phyloP scores from a whole-genome alignment of 352 stramenopile genomes.

The Phytophthora agathidicida region DNA sequence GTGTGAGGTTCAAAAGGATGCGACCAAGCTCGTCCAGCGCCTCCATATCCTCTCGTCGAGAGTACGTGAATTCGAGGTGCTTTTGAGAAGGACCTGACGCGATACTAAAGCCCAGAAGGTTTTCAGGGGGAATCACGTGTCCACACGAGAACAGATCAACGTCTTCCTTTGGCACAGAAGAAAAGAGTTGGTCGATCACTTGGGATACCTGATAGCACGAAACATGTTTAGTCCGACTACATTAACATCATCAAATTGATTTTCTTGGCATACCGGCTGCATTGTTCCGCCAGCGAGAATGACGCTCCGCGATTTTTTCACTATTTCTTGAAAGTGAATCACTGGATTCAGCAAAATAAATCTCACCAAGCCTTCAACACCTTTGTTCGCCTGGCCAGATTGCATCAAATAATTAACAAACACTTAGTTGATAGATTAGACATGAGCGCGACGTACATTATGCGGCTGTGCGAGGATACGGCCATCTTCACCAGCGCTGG shows the following conservation, averaged over 20 bases:
- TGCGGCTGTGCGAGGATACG: conserved; percentile 72
- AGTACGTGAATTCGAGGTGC: conserved; percentile 96
- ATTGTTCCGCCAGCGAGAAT: conserved; percentile 98
- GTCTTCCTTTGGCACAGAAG: conserved; percentile 55
- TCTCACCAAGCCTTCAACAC: conserved; percentile 78
- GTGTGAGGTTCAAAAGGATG: conserved; percentile 92
- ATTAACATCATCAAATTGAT: too few relatives aligned
- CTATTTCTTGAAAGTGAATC: conserved; percentile 95
- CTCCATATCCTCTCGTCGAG: conserved; percentile 65
- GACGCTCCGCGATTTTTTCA: conserved; percentile 93
- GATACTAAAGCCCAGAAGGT: conserved; percentile 88
- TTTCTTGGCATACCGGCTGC: conserved; percentile 82
- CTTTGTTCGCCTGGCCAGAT: conserved; percentile 42
- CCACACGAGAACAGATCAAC: conserved; percentile 98
- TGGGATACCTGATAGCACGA: conserved; percentile 67
- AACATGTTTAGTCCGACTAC: conserved; percentile 7
- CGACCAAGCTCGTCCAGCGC: conserved; percentile 95
- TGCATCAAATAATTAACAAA: conserved; percentile 19
- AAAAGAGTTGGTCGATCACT: conserved; percentile 96
- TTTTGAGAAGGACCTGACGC: conserved; percentile 83
- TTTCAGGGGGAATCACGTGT: conserved; percentile 96
- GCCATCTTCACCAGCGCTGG: conserved; percentile 67
- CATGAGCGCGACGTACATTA: conserved; percentile 46
- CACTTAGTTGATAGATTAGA: neutral
- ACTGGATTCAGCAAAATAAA: conserved; percentile 97